Evolutionary conservation across 2,329 filamentous ascomycete species (phyloP), one percentile per base, ranked within the genome.

Genomic region (Xylariaceae sp.): DNA sequence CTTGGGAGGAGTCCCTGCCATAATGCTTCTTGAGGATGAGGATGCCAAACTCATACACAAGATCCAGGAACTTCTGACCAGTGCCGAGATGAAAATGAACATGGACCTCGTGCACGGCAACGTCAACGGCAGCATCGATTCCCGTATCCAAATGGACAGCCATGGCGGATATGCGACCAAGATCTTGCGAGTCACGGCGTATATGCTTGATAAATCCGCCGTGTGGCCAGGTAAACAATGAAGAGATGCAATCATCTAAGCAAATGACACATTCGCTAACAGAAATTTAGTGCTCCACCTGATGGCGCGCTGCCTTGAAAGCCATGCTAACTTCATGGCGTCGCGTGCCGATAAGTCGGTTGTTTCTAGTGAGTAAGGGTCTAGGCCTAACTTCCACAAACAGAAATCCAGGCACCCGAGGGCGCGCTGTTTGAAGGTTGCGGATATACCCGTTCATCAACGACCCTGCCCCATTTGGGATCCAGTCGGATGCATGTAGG

Each of bases 11-110:
- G 89, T 96, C 7, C 91, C 92, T 2, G 91, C 88, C 2, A 89
- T 96, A 54, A 91, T 97, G 85, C 82, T 97, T 3, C 80, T 98
- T 1, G 93, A 97, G 67, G 90, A 95, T 18, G 93, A 98, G 69
- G 93, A 99, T 64, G 83, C 89, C 62, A 93, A 93, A 72, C 79
- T 98, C 1, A 77, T 98, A 6, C 81, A 84, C 44, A 96, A 96
- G 75, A 86, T 97, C 20, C 84, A 89, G 63, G 88, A 91, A 60
- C 88, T 98, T 9, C 76, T 97, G 41, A 78, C 82, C 37, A 89
- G 85, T 59, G 87, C 91, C 9, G 91, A 96, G 71, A 79, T 85
- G 67, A 96, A 96, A 75, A 87, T 96, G 78, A 86, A 83, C 52
- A 74, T 86, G 61, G 77, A 81, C 20, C 65, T 79, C 20, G 69